A percentile compares a stretch with the other conserved stretches of the same genome.
Conservation (phyloP, 257 asterid genomes). For the Solanum chilense region DNA sequence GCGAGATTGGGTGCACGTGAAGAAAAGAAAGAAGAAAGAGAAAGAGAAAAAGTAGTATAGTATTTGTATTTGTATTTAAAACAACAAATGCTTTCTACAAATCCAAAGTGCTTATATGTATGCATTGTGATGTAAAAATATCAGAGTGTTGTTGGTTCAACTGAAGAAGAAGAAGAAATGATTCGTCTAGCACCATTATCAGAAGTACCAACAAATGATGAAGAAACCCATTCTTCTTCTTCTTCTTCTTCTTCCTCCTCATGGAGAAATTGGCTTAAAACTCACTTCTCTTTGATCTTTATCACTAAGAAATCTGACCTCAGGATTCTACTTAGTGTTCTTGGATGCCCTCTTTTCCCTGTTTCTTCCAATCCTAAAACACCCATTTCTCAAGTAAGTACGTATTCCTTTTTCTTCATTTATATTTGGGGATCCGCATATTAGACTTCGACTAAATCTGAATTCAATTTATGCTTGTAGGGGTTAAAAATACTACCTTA, state of each 20-base stretch:
- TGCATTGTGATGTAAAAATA: background rate
- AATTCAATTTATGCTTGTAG: too few species aligned
- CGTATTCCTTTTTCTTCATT: background rate
- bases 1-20: background rate
- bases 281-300: constrained; percentile 42
- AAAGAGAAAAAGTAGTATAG: background rate
- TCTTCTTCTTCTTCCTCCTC: constrained; percentile 8
- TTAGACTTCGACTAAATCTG: too few species aligned
- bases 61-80: background rate
- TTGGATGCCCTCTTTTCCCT: constrained; percentile 81
- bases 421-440: background rate
- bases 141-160: background rate
- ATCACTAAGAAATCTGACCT: constrained; percentile 60
- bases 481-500: too few species aligned
- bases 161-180: constrained; percentile 4
- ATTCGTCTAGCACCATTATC: constrained; percentile 65
- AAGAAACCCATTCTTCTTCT: constrained; percentile 29
- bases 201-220: constrained; percentile 57
- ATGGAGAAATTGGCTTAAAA: constrained; percentile 57
- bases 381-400: constrained; percentile 41
- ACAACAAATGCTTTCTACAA: background rate
- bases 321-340: constrained; percentile 57
- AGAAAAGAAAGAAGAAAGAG: background rate
- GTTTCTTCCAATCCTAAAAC: constrained; percentile 24
- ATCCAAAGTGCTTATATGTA: background rate